phyloP scores from a whole-genome alignment of 208 protist genomes.

The Histomonas meleagridis region DNA sequence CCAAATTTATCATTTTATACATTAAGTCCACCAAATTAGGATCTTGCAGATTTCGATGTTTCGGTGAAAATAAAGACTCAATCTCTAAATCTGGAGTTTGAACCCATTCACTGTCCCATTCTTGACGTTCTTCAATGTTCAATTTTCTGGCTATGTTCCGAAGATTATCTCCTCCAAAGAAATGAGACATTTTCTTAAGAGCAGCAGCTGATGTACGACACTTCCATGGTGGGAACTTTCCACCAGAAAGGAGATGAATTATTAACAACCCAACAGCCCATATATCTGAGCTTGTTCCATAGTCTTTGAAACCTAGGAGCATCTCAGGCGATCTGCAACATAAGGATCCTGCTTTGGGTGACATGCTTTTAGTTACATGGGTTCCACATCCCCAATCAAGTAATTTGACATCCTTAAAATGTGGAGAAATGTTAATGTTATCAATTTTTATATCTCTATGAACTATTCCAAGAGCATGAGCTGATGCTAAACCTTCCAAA shows the following conservation, averaged over 20 bases:
- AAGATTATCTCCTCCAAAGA: neutral
- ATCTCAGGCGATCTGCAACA: neutral
- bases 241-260: neutral
- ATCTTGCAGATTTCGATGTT: neutral
- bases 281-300: neutral
- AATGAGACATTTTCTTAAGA: neutral
- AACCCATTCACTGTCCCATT: neutral
- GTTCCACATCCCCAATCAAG: conserved; percentile 4
- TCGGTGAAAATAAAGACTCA: neutral
- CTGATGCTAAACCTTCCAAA: neutral
- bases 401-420: neutral
- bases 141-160: neutral
- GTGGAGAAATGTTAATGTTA: neutral
- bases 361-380: neutral
- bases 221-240: neutral
- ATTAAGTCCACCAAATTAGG: neutral
- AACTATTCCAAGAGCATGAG: neutral
- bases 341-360: neutral
- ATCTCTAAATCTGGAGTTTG: neutral
- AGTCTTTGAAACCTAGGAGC: neutral
- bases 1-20: too few species aligned
- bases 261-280: neutral
- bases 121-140: neutral
- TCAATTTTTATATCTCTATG: neutral
- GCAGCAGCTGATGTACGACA: neutral